These are phyloP conservation scores for Deinandra increscens DNA, from an alignment of 129 eudicot species.

Conservation along the genomic window DNA sequence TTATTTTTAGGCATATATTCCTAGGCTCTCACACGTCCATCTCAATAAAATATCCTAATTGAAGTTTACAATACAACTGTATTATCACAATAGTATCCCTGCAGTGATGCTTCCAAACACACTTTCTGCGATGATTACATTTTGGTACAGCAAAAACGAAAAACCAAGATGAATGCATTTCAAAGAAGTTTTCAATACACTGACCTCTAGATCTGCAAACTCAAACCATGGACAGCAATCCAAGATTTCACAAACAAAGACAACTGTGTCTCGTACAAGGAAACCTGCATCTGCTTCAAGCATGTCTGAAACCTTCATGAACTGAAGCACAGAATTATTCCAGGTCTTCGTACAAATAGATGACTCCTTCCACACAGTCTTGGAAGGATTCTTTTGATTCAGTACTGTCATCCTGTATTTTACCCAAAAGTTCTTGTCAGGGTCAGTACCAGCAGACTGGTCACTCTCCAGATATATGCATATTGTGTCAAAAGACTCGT, in stretches of 20 bases:
- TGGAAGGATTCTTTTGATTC: slow-evolving; percentile 88
- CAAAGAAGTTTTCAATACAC: slow-evolving; percentile 27
- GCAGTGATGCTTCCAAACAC: neutral
- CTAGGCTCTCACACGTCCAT: neutral
- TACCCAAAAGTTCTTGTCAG: slow-evolving; percentile 98
- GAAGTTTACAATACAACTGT: neutral
- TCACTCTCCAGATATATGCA: slow-evolving; percentile 97
- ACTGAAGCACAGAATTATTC: slow-evolving; percentile 98
- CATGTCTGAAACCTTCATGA: slow-evolving; percentile 97
- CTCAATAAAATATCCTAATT: neutral
- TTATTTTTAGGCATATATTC: neutral
- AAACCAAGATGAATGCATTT: neutral
- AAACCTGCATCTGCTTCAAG: slow-evolving; percentile 94
- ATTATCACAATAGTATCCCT: neutral
- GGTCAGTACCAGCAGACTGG: slow-evolving; percentile 80
- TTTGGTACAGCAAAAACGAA: neutral
- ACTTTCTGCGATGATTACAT: neutral
- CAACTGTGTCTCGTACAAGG: slow-evolving; percentile 82
- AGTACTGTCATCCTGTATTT: slow-evolving; percentile 87
- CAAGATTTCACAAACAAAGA: slow-evolving; percentile 93
- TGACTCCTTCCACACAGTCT: slow-evolving; percentile 95
- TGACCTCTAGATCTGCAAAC: slow-evolving; percentile 89
- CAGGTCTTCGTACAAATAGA: slow-evolving; percentile 97
- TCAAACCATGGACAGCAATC: slow-evolving; percentile 99
- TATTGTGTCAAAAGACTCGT: slow-evolving; percentile 97